Percentiles rank a stretch among this genome's conserved stretches.
These are phyloP conservation scores for Phascolomyces articulosus DNA, from an alignment of 371 early-diverging fungal genomes.

Conservation along the genomic window DNA sequence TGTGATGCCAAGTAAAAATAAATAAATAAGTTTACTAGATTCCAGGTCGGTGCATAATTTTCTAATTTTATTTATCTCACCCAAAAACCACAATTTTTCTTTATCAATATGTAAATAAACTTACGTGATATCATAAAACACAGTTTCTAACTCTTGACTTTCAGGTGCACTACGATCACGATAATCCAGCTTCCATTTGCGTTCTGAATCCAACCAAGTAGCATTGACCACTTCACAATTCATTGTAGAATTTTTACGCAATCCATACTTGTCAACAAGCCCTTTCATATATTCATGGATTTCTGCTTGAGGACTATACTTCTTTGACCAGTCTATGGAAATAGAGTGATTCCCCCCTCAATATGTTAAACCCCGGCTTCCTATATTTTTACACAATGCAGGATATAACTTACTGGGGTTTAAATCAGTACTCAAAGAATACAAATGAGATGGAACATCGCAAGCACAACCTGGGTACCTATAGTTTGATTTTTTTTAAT, in stretches of 20 bases:
- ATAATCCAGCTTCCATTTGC: conserved; percentile 49
- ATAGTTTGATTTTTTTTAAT: not conserved
- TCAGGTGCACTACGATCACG: not conserved
- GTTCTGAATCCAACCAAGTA: conserved; percentile 45
- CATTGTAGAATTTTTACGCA: conserved; percentile 48
- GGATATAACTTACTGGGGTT: conserved; percentile 37
- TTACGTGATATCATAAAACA: conserved; percentile 36
- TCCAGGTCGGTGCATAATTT: too few relatives aligned
- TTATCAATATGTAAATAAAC: conserved; percentile 6
- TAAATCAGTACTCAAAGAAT: conserved; percentile 50
- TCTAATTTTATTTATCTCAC: too few relatives aligned
- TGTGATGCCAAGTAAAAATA: too few relatives aligned
- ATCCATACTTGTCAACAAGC: conserved; percentile 48
- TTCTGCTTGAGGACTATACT: conserved; percentile 47
- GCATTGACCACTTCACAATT: conserved; percentile 44
- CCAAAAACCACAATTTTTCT: too few relatives aligned
- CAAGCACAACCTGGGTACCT: conserved; percentile 11
- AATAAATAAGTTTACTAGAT: too few relatives aligned
- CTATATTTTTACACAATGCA: too few relatives aligned
- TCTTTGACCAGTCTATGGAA: conserved; percentile 48
- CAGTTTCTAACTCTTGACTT: conserved; percentile 6
- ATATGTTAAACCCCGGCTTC: too few relatives aligned
- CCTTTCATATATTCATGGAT: conserved; percentile 53
- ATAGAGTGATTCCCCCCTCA: not conserved
- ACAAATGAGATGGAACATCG: conserved; percentile 40